phyloP scores from a whole-genome alignment of 495 filamentous ascomycete species.

The Talaromyces liani region DNA sequence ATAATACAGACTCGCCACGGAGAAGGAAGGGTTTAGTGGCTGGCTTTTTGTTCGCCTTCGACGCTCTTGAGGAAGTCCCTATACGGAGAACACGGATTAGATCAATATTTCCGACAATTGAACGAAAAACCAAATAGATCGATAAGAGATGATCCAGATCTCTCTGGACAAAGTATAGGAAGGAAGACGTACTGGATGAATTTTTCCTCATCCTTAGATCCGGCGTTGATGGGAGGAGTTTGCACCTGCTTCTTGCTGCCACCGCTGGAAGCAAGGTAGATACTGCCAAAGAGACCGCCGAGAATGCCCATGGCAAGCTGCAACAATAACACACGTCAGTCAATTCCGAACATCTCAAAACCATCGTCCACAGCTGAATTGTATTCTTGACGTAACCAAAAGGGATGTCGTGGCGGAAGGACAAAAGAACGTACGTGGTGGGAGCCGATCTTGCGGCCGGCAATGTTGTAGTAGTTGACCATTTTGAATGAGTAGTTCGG shows the following conservation, averaged over 20 bases:
- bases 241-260: constrained; percentile 48
- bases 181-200: constrained; percentile 80
- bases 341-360: not conserved
- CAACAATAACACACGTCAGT: not conserved
- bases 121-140: constrained; percentile 1
- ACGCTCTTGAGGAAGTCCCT: constrained; percentile 77
- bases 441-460: constrained; percentile 87
- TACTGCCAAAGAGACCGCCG: constrained; percentile 53
- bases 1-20: constrained; percentile 2
- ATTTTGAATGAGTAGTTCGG: constrained; percentile 53
- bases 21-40: constrained; percentile 43
- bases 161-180: not conserved
- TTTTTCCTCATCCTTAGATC: constrained; percentile 86
- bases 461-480: constrained; percentile 77
- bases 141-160: constrained; percentile 17
- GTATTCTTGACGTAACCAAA: not conserved
- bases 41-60: constrained; percentile 60
- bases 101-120: not conserved
- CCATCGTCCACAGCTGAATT: not conserved
- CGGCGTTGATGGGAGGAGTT: constrained; percentile 77
- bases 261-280: constrained; percentile 49
- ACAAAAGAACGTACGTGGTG: constrained; percentile 65
- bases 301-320: constrained; percentile 87
- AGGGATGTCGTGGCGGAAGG: constrained; percentile 9
- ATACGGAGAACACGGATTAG: constrained; percentile 1